These are phyloP conservation scores for Pseudogymnoascus sp. DNA, from an alignment of 2,329 filamentous ascomycete species.

Conservation along the genomic window DNA sequence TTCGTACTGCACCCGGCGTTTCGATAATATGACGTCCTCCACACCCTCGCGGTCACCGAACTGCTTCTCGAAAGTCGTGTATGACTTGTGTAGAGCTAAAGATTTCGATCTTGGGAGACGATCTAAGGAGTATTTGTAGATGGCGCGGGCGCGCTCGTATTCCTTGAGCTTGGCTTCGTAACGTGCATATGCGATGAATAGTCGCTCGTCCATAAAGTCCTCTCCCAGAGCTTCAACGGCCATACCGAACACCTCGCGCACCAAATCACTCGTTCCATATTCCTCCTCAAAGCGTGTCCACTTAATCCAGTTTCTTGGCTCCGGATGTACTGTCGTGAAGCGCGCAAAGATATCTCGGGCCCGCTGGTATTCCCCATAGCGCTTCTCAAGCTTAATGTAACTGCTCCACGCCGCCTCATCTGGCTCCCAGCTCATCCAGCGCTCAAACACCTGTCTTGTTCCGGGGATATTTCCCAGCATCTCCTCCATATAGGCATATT, in stretches of 20 bases:
- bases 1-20: slow-evolving; percentile 87
- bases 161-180: slow-evolving; percentile 95
- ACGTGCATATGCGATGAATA: slow-evolving; percentile 92
- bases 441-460: slow-evolving; percentile 87
- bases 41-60: slow-evolving; percentile 90
- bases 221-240: slow-evolving; percentile 87
- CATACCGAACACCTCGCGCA: slow-evolving; percentile 82
- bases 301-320: slow-evolving; percentile 96
- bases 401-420: slow-evolving; percentile 92
- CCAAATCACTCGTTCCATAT: slow-evolving; percentile 81
- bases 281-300: slow-evolving; percentile 98
- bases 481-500: slow-evolving; percentile 98
- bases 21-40: slow-evolving; percentile 91
- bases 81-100: slow-evolving; percentile 78
- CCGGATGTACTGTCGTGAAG: slow-evolving; percentile 87
- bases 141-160: slow-evolving; percentile 84
- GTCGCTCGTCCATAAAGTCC: slow-evolving; percentile 89
- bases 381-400: slow-evolving; percentile 95
- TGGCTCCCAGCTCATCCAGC: slow-evolving; percentile 98
- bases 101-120: slow-evolving; percentile 83
- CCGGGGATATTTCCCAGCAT: slow-evolving; percentile 91
- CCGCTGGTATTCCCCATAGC: slow-evolving; percentile 84
- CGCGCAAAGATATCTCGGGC: slow-evolving; percentile 84
- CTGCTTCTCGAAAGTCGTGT: slow-evolving; percentile 97
- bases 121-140: slow-evolving; percentile 95